phyloP scores from a whole-genome alignment of 2,329 filamentous ascomycete species.

The Chaetomium sp. region DNA sequence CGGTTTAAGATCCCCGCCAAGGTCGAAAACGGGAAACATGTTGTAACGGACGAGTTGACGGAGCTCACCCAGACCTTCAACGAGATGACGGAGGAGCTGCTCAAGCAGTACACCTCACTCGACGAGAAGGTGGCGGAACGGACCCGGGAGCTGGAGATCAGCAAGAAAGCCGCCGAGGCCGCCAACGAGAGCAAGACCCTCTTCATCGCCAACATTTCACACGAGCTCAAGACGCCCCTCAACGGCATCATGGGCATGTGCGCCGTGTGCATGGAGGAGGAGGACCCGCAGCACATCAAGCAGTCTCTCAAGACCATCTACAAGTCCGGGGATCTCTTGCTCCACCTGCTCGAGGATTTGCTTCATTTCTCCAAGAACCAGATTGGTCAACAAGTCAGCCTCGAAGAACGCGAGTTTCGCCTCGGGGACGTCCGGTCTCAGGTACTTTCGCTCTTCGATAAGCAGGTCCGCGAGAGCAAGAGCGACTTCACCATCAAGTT shows the following conservation, averaged over 20 bases:
- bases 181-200: constrained; percentile 96
- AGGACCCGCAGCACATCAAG: constrained; percentile 70
- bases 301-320: constrained; percentile 82
- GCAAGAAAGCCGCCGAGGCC: constrained; percentile 87
- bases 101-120: constrained; percentile 76
- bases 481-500: constrained; percentile 71
- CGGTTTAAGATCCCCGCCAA: constrained; percentile 80
- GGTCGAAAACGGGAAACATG: constrained; percentile 67
- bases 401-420: constrained; percentile 81
- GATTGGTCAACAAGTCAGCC: constrained; percentile 72
- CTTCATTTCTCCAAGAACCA: constrained; percentile 94
- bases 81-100: constrained; percentile 85
- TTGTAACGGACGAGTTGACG: constrained; percentile 76
- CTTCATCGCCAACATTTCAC: constrained; percentile 91
- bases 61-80: constrained; percentile 84
- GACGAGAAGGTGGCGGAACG: constrained; percentile 80
- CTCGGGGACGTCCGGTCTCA: constrained; percentile 80
- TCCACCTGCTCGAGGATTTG: constrained; percentile 83
- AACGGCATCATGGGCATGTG: constrained; percentile 96
- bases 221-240: constrained; percentile 84
- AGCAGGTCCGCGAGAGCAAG: constrained; percentile 73
- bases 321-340: constrained; percentile 75
- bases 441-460: constrained; percentile 79
- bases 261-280: constrained; percentile 86
- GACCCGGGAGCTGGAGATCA: constrained; percentile 78